phyloP scores from a whole-genome alignment of 148 eudicot species.

The Spergularia marina region DNA sequence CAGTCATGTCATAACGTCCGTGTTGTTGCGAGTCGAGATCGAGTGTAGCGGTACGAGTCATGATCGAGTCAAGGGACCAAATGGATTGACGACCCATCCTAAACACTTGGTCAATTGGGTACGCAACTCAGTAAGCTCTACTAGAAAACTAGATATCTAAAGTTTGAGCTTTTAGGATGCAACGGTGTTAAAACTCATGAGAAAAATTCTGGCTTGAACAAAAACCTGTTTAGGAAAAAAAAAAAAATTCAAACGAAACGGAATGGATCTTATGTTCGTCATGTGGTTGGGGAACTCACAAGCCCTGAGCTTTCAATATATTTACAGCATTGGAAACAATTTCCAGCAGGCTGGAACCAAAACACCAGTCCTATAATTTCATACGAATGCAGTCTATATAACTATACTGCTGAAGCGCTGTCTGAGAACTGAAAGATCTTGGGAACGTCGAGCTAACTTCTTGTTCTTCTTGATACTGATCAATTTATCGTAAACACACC shows the following conservation, averaged over 20 bases:
- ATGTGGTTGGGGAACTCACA: too few species aligned
- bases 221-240: neutral
- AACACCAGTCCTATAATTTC: neutral
- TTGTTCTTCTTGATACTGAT: constrained; percentile 44
- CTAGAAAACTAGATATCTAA: too few species aligned
- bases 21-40: too few species aligned
- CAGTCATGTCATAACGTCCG: too few species aligned
- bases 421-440: constrained; percentile 21
- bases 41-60: too few species aligned
- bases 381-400: constrained; percentile 21
- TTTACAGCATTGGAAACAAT: neutral
- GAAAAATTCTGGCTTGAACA: neutral
- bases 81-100: too few species aligned
- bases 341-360: neutral
- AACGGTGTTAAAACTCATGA: too few species aligned
- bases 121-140: too few species aligned
- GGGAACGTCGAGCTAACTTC: constrained; percentile 15
- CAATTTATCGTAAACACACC: constrained; percentile 56
- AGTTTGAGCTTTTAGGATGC: too few species aligned
- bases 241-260: neutral
- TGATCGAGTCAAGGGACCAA: too few species aligned
- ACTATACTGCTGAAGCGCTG: constrained; percentile 12
- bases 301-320: neutral
- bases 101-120: too few species aligned
- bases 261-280: neutral